A percentile compares a stretch with the other conserved stretches of the same genome.
These are phyloP conservation scores for Eucalyptus sideroxylon DNA, from an alignment of 345 rosid species.

Conservation along the genomic window DNA sequence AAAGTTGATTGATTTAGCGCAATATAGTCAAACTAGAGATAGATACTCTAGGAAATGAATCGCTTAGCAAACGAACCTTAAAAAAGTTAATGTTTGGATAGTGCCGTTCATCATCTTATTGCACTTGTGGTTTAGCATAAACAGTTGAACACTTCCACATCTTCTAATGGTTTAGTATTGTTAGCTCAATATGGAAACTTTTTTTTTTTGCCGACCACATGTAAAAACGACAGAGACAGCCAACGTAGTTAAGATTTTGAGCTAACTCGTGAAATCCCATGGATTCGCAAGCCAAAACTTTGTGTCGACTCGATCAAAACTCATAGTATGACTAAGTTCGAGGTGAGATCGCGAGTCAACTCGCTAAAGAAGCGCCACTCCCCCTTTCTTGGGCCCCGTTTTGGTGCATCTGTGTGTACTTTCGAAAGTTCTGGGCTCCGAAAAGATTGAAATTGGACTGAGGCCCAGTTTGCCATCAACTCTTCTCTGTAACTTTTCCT, in stretches of 20 bases:
- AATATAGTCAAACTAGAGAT: too few relatives aligned
- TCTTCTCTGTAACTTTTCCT: background rate
- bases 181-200: background rate
- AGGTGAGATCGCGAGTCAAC: background rate
- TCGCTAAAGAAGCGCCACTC: background rate
- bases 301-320: background rate
- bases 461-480: background rate
- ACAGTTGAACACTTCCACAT: background rate
- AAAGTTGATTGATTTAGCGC: too few relatives aligned
- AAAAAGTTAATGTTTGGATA: too few relatives aligned
- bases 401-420: background rate
- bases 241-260: background rate
- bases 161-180: background rate
- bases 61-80: too few relatives aligned
- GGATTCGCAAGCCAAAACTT: background rate
- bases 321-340: background rate
- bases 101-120: too few relatives aligned
- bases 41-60: too few relatives aligned
- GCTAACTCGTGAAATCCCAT: background rate
- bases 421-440: background rate
- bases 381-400: background rate
- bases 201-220: background rate
- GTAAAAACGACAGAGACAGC: background rate
- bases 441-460: background rate
- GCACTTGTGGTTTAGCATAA: too few relatives aligned